Conservation (phyloP, 306 rosid species). For the Cajanus cajan region DNA sequence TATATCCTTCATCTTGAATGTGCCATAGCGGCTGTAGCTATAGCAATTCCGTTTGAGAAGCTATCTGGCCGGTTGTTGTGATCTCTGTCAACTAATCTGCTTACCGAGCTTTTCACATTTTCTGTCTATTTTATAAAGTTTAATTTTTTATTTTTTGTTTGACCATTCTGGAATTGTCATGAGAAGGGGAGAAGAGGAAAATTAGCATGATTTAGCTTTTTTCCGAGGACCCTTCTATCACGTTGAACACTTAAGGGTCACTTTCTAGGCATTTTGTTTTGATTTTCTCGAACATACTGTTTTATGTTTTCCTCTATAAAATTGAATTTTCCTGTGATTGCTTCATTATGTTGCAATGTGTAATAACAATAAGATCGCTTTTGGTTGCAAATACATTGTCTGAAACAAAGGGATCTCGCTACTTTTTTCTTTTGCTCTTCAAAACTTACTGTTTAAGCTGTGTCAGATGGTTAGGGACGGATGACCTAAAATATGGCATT, state of each 20-base stretch:
- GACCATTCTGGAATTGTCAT: background rate
- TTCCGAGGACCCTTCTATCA: slow-evolving; percentile 68
- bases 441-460: too few relatives aligned
- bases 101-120: slow-evolving; percentile 86
- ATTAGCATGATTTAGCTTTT: slow-evolving; percentile 44
- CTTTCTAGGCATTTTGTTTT: slow-evolving; percentile 49
- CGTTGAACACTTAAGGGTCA: slow-evolving; percentile 31
- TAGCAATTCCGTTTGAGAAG: slow-evolving; percentile 39
- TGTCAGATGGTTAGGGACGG: too few relatives aligned
- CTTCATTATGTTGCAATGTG: too few relatives aligned
- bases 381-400: too few relatives aligned
- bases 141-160: background rate
- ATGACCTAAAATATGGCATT: too few relatives aligned
- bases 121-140: background rate
- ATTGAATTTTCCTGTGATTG: too few relatives aligned
- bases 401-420: too few relatives aligned
- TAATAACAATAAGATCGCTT: too few relatives aligned
- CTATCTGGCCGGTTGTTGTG: slow-evolving; percentile 86
- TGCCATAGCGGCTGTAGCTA: slow-evolving; percentile 93
- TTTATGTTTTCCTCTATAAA: too few relatives aligned
- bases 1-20: slow-evolving; percentile 64
- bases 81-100: slow-evolving; percentile 76
- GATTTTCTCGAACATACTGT: too few relatives aligned
- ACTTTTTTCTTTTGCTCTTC: too few relatives aligned
- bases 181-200: slow-evolving; percentile 70